These are phyloP conservation scores for Candida tibetensis DNA, from an alignment of 805 yeast species.

Conservation along the genomic window DNA sequence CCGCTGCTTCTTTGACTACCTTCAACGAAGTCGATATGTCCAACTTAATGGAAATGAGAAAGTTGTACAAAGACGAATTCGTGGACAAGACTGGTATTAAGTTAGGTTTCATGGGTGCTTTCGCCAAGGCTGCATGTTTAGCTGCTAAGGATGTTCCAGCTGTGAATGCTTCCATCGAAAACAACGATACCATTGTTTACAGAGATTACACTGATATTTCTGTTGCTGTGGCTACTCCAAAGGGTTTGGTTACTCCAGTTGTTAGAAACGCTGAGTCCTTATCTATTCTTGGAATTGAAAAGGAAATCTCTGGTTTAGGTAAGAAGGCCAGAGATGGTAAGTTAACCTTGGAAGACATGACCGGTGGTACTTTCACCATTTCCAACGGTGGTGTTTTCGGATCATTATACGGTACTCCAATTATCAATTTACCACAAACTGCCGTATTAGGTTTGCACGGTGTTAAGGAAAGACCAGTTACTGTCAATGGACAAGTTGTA, in stretches of 20 bases:
- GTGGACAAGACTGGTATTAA: conserved; percentile 90
- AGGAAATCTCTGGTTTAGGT: conserved; percentile 79
- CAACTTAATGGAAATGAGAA: conserved; percentile 87
- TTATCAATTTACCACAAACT: conserved; percentile 96
- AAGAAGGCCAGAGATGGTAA: conserved; percentile 95
- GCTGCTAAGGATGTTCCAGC: conserved; percentile 96
- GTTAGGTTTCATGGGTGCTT: conserved; percentile 98
- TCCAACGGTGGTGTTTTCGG: conserved; percentile 99
- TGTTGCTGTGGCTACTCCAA: conserved; percentile 97
- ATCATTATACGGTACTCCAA: conserved; percentile 96
- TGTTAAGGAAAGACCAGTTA: conserved; percentile 95
- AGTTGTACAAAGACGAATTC: conserved; percentile 93
- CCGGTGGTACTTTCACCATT: conserved; percentile 98
- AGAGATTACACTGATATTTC: conserved; percentile 96
- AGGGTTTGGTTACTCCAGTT: conserved; percentile 97
- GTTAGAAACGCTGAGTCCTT: conserved; percentile 95
- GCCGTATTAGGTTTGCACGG: conserved; percentile 98
- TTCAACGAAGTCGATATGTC: conserved; percentile 98
- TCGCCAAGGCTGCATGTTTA: conserved; percentile 87
- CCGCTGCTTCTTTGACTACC: conserved; percentile 96
- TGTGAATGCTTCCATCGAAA: conserved; percentile 91
- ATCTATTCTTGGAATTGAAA: conserved; percentile 83
- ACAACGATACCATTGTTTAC: conserved; percentile 87
- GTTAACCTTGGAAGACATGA: conserved; percentile 95
- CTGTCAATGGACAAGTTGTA: conserved; percentile 92